A percentile compares a stretch with the other conserved stretches of the same genome.
Evolutionary conservation across 192 early-diverging fungal species (phyloP).

Genomic region (Coemansia brasiliensis): DNA sequence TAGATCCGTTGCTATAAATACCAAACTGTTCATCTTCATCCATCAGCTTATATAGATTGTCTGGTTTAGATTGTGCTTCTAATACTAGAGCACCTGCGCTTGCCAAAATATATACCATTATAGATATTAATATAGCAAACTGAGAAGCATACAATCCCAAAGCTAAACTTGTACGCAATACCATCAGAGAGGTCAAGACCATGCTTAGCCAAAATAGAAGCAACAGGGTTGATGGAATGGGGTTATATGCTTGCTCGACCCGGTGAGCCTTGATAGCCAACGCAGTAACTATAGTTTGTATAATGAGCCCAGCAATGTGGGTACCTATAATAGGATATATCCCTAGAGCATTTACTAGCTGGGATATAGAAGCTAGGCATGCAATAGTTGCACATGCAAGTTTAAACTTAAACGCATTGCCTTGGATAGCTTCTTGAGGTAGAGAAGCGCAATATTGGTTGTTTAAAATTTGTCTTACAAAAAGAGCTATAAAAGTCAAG

Average conservation of each 20-base stretch:
- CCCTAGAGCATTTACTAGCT: slow-evolving; percentile 9
- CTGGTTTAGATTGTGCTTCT: slow-evolving; percentile 33
- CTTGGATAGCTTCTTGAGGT: not conserved
- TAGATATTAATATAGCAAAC: slow-evolving; percentile 8
- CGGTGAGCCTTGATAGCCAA: slow-evolving; percentile 23
- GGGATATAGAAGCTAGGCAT: slow-evolving; percentile 19
- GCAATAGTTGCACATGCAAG: slow-evolving; percentile 1
- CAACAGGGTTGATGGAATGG: slow-evolving; percentile 22
- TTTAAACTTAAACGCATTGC: slow-evolving; percentile 13
- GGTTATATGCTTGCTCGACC: slow-evolving; percentile 28
- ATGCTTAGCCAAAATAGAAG: slow-evolving; percentile 48
- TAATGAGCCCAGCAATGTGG: slow-evolving; percentile 13
- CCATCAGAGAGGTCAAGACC: slow-evolving; percentile 18
- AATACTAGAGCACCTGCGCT: slow-evolving; percentile 18
- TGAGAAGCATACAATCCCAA: not conserved
- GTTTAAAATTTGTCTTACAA: slow-evolving; percentile 5
- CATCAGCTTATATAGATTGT: slow-evolving; percentile 16
- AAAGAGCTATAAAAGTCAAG: slow-evolving; percentile 10
- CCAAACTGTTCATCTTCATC: slow-evolving; percentile 19
- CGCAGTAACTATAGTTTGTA: slow-evolving; percentile 25
- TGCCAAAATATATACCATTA: slow-evolving; percentile 10
- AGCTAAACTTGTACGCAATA: slow-evolving; percentile 22
- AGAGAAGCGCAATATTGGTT: not conserved
- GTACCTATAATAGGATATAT: slow-evolving; percentile 1
- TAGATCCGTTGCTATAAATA: too few species aligned